Evolutionary conservation across 2,329 filamentous ascomycete genomes (phyloP).

Genomic region (Xylariaceae sp.): DNA sequence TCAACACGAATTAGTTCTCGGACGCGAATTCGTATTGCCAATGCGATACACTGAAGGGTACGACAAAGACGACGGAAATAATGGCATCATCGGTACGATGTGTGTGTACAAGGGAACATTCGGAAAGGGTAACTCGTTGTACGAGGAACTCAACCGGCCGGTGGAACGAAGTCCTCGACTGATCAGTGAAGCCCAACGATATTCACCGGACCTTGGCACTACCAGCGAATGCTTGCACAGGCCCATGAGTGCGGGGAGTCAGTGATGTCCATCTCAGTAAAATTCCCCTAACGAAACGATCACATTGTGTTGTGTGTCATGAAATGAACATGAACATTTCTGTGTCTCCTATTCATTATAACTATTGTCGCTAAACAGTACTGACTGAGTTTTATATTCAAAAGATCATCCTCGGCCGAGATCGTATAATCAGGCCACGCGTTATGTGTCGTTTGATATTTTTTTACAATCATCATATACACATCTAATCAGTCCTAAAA

Average conservation of each 20-base stretch:
- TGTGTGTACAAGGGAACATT: not conserved
- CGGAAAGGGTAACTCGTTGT: not conserved
- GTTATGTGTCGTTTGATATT: not conserved
- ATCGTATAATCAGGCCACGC: not conserved
- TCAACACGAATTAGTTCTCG: not conserved
- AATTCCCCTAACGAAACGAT: not conserved
- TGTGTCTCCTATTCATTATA: not conserved
- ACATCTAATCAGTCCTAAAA: not conserved
- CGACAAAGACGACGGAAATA: not conserved
- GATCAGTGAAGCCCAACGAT: not conserved
- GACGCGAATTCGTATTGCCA: not conserved
- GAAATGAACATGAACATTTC: not conserved
- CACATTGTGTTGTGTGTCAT: not conserved
- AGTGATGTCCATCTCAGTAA: not conserved
- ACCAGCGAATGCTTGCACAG: not conserved
- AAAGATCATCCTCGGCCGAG: not conserved
- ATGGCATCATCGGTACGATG: not conserved
- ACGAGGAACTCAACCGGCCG: not conserved
- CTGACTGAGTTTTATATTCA: not conserved
- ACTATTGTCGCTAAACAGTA: not conserved
- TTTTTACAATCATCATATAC: conserved; percentile 2
- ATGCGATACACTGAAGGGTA: not conserved
- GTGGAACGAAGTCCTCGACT: not conserved
- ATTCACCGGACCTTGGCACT: not conserved
- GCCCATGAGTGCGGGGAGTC: not conserved